Conservation (phyloP, 2,329 filamentous ascomycete genomes). For the Dactylellina sp. region DNA sequence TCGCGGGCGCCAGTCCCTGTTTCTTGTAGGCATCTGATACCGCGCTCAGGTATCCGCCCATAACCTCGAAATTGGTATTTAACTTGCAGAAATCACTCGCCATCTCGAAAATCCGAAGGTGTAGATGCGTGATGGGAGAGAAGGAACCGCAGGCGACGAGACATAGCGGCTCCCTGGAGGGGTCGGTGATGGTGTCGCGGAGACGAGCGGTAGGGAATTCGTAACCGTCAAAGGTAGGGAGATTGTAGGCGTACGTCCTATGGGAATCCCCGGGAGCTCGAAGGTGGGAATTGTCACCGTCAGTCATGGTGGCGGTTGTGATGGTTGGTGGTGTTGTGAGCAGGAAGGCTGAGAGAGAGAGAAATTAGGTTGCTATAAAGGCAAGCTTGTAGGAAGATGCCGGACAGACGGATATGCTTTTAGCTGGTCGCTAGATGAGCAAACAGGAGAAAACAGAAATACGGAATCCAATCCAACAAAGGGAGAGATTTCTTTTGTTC, state of each 20-base stretch:
- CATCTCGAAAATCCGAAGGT: conserved; percentile 90
- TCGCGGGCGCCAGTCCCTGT: conserved; percentile 77
- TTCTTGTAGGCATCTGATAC: conserved; percentile 83
- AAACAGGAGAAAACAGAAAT: not conserved
- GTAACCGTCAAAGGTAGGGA: conserved; percentile 65
- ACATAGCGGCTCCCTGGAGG: conserved; percentile 72
- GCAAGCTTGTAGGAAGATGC: not conserved
- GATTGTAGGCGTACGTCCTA: conserved; percentile 36
- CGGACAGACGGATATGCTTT: not conserved
- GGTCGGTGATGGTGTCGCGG: conserved; percentile 69
- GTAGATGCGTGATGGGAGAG: conserved; percentile 79
- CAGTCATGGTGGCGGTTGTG: conserved; percentile 27
- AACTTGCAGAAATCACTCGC: conserved; percentile 82
- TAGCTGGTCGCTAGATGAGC: not conserved
- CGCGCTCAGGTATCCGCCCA: conserved; percentile 87
- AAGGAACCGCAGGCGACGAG: conserved; percentile 79
- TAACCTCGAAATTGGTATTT: conserved; percentile 79
- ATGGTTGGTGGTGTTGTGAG: conserved; percentile 29
- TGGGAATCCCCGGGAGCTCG: conserved; percentile 16
- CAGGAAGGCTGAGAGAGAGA: not conserved
- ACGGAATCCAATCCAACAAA: not conserved
- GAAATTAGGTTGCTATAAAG: not conserved
- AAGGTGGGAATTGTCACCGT: conserved; percentile 28
- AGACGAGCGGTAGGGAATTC: conserved; percentile 73
- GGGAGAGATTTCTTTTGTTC: conserved; percentile 4